Conservation (phyloP, 257 asterid species). For the Gynochthodes officinalis region DNA sequence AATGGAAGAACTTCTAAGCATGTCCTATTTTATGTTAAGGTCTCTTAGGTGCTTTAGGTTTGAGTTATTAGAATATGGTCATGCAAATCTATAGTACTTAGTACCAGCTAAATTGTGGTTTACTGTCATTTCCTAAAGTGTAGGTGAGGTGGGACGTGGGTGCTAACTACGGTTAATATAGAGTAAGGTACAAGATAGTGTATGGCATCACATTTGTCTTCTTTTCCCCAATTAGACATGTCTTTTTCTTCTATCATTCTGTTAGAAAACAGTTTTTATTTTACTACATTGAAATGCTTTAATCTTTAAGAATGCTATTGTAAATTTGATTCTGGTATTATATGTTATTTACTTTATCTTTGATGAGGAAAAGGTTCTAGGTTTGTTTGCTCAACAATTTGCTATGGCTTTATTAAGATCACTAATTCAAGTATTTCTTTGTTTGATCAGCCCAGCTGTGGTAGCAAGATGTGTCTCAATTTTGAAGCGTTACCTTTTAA, state of each 20-base stretch:
- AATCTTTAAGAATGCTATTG: background rate
- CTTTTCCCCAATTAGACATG: background rate
- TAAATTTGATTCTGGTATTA: background rate
- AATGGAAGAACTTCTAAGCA: background rate
- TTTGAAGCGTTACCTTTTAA: conserved; percentile 82
- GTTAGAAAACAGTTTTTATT: background rate
- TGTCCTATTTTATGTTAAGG: background rate
- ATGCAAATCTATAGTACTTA: background rate
- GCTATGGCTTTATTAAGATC: background rate
- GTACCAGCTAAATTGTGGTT: background rate
- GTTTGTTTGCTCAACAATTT: background rate
- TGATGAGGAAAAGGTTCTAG: conserved; percentile 9
- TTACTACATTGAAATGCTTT: background rate
- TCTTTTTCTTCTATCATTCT: background rate
- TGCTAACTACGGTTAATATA: background rate
- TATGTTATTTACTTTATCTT: background rate
- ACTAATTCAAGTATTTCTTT: conserved; percentile 25
- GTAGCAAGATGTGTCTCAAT: conserved; percentile 95
- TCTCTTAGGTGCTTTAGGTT: background rate
- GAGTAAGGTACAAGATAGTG: background rate
- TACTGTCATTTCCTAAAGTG: background rate
- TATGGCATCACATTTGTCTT: background rate
- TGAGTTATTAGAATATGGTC: background rate
- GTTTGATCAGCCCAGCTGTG: conserved; percentile 85
- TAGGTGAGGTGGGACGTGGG: background rate